These are phyloP conservation scores for Bassia scoparia DNA, from an alignment of 148 eudicot species.

Conservation along the genomic window DNA sequence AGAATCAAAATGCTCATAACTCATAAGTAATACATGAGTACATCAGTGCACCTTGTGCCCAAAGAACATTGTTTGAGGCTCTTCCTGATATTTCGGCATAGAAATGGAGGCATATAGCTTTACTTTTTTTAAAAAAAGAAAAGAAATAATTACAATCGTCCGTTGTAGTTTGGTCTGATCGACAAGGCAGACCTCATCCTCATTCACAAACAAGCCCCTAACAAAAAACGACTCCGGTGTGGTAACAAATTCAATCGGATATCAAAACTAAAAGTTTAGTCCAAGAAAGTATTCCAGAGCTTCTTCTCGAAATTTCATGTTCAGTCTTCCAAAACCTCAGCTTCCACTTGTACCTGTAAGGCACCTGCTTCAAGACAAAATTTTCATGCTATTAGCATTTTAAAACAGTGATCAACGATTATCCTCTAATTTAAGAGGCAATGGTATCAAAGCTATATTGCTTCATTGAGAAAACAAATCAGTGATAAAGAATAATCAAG, in stretches of 20 bases:
- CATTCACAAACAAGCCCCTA: neutral
- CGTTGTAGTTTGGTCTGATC: neutral
- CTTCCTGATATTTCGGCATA: neutral
- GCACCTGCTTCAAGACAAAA: slow-evolving; percentile 7
- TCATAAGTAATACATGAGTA: neutral
- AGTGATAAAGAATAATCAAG: neutral
- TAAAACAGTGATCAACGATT: neutral
- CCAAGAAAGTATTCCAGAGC: neutral
- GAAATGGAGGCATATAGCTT: slow-evolving; percentile 5
- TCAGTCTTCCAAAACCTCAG: neutral
- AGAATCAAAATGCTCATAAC: no score
- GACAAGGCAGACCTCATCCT: slow-evolving; percentile 4
- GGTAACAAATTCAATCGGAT: slow-evolving; percentile 10
- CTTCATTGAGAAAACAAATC: no score
- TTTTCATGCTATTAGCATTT: neutral
- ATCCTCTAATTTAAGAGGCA: neutral
- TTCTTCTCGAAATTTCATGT: neutral
- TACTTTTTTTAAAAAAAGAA: neutral
- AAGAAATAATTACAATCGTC: neutral
- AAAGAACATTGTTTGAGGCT: neutral
- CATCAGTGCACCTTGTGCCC: neutral
- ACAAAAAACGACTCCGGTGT: neutral
- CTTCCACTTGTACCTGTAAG: slow-evolving; percentile 2
- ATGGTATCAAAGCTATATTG: neutral
- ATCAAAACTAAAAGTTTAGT: neutral